Base-by-base conservation (phyloP, 2,329 filamentous ascomycete species). In the Tolypocladium nubicola region DNA sequence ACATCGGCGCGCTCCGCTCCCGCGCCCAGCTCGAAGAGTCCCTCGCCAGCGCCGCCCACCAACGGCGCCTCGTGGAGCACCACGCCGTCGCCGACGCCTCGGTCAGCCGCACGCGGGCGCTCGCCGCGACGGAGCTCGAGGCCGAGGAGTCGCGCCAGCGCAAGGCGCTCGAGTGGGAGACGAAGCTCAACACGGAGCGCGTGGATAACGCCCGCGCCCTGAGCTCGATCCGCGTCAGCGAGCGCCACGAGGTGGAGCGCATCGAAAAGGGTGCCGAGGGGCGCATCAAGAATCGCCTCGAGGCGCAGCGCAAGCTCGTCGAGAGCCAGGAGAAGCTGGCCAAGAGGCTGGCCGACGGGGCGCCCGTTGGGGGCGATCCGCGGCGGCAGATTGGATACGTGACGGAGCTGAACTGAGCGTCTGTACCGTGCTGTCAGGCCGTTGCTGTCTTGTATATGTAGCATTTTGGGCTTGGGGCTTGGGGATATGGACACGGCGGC, bases 331-430 rank as follows among this genome's bases (percentile, higher is more conserved):
- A 74, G 59, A 69, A 68, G 60, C 57, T 75, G 56, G 73, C 73
- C 1, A 70, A 66, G 58, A 73, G 73, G 62, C 65, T 83, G 58
- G 77, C 80, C 10, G 74, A 78, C 19, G 68, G 65, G 1, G 62
- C 67, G 1, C 57, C 49, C 19, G 61, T 61, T 10, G 43, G 59
- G 21, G 62, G 59, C 0, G 65, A 71, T 41, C 55, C 66, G 47
- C 68, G 77, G 62, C 73, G 76, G 60, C 78, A 81, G 70, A 79
- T 83, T 70, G 81, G 81, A n/a, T 83, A 75, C 61, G 73, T 84
- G 38, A 76, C 76, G 53, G 80, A 83, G 70, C 58, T 82, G 64
- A 75, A 75, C 59, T 79, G 14, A 47, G 45, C 7, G 23, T 14
- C 13, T 45, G 13, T 7, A 21, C 4, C n/a, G 4, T 10, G 10